Evolutionary conservation across 1,139 yeast genomes (phyloP).

Genomic region (Tardiomyces digboiensis): DNA sequence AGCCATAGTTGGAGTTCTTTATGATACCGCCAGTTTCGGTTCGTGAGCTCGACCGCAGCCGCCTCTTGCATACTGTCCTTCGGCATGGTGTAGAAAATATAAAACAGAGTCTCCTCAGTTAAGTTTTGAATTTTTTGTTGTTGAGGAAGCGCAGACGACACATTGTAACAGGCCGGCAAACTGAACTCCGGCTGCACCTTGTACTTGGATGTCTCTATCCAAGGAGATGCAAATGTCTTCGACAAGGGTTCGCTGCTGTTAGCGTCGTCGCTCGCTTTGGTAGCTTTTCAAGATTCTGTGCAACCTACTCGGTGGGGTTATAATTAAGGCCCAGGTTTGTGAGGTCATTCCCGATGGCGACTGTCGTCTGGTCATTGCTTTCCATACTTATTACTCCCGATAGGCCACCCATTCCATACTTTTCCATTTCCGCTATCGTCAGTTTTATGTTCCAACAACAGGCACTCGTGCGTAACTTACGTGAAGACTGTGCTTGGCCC

Average conservation of each 20-base stretch:
- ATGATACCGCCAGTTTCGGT: conserved; percentile 95
- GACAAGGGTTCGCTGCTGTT: conserved; percentile 49
- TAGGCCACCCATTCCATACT: conserved; percentile 69
- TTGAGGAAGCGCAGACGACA: conserved; percentile 43
- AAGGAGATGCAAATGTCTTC: conserved; percentile 78
- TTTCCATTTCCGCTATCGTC: conserved; percentile 17
- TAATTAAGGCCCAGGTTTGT: conserved; percentile 66
- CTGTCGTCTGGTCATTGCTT: conserved; percentile 51
- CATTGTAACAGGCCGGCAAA: conserved; percentile 49
- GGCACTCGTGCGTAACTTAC: too few relatives aligned
- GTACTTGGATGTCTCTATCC: conserved; percentile 86
- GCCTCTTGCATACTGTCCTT: conserved; percentile 89
- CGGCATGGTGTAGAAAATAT: conserved; percentile 90
- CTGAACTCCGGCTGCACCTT: conserved; percentile 81
- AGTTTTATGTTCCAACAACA: too few relatives aligned
- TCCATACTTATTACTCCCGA: conserved; percentile 61
- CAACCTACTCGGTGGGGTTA: conserved; percentile 27
- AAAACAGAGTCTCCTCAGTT: conserved; percentile 89
- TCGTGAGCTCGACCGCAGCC: conserved; percentile 79
- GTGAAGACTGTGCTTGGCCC: conserved; percentile 1
- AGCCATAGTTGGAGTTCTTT: conserved; percentile 95
- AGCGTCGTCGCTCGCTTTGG: conserved; percentile 11
- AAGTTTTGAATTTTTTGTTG: conserved; percentile 69
- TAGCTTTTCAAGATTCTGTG: too few relatives aligned
- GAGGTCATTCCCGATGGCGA: conserved; percentile 81